A percentile compares a stretch with the other conserved stretches of the same genome.
Conservation (phyloP, 176 grass and related monocot genomes). For the Hsuehochloa calcarea region DNA sequence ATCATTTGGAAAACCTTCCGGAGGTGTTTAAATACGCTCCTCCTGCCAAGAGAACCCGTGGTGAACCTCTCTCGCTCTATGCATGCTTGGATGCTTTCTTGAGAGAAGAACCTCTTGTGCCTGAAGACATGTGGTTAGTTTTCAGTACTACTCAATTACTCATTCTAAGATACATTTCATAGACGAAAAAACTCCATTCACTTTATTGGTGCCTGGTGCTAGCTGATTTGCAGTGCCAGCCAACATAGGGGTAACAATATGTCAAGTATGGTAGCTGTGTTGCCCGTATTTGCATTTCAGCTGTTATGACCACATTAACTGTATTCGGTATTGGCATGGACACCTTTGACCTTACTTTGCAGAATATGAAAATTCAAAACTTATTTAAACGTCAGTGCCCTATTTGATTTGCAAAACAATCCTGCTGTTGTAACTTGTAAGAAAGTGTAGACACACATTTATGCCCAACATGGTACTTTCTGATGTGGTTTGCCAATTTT, state of each 20-base stretch:
- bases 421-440: neutral
- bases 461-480: neutral
- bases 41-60: conserved; percentile 90
- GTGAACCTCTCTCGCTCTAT: conserved; percentile 95
- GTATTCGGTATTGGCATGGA: neutral
- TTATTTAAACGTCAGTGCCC: neutral
- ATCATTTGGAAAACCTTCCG: conserved; percentile 71
- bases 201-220: neutral
- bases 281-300: conserved; percentile 16
- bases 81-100: conserved; percentile 98
- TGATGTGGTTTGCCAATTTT: neutral
- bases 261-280: neutral
- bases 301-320: neutral
- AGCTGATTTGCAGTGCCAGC: neutral
- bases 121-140: conserved; percentile 99
- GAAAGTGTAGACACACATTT: neutral
- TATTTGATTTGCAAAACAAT: neutral
- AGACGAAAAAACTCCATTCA: neutral
- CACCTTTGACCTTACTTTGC: neutral
- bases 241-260: neutral
- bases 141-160: neutral
- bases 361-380: neutral
- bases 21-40: conserved; percentile 92
- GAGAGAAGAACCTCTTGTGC: conserved; percentile 94
- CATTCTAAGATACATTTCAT: conserved; percentile 8